Conservation (phyloP, 805 yeast species). For the Starmerella khaoyaiensis region DNA sequence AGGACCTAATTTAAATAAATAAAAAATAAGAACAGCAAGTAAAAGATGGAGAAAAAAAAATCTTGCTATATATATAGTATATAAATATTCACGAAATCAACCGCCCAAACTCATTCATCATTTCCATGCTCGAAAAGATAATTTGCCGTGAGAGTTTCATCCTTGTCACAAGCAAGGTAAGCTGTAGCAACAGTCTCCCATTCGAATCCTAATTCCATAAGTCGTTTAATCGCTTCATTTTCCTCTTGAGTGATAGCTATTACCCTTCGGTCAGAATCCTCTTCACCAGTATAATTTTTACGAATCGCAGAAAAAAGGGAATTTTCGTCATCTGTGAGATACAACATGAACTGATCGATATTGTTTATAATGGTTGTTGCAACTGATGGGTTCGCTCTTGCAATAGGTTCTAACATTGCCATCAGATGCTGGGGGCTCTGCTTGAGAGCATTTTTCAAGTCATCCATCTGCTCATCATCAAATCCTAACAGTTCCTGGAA, state of each 20-base stretch:
- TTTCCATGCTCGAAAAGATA: slow-evolving; percentile 48
- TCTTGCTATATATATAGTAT: not conserved
- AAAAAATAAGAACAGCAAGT: not conserved
- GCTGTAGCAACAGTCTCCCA: slow-evolving; percentile 80
- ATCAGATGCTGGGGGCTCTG: slow-evolving; percentile 82
- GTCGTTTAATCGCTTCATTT: slow-evolving; percentile 74
- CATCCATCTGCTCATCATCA: slow-evolving; percentile 37
- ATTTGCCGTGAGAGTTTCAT: slow-evolving; percentile 94
- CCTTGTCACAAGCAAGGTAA: slow-evolving; percentile 93
- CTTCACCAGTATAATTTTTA: not conserved
- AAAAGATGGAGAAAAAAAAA: not conserved
- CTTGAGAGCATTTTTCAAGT: slow-evolving; percentile 64
- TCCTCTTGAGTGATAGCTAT: slow-evolving; percentile 62
- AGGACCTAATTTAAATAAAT: not conserved
- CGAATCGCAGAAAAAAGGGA: no score
- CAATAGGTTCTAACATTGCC: slow-evolving; percentile 67
- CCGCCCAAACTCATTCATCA: slow-evolving; percentile 10
- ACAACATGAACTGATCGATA: slow-evolving; percentile 78
- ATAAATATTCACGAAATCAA: not conserved
- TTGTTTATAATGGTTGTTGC: slow-evolving; percentile 39
- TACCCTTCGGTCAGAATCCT: slow-evolving; percentile 31
- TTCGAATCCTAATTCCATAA: slow-evolving; percentile 88
- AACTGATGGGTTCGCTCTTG: slow-evolving; percentile 70
- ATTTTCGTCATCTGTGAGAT: slow-evolving; percentile 40
- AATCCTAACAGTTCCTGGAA: slow-evolving; percentile 30